Percentiles rank a stretch among this genome's conserved stretches.
These are phyloP conservation scores for Pseudopithomyces maydicus DNA, from an alignment of 2,329 filamentous ascomycete species.

Conservation along the genomic window DNA sequence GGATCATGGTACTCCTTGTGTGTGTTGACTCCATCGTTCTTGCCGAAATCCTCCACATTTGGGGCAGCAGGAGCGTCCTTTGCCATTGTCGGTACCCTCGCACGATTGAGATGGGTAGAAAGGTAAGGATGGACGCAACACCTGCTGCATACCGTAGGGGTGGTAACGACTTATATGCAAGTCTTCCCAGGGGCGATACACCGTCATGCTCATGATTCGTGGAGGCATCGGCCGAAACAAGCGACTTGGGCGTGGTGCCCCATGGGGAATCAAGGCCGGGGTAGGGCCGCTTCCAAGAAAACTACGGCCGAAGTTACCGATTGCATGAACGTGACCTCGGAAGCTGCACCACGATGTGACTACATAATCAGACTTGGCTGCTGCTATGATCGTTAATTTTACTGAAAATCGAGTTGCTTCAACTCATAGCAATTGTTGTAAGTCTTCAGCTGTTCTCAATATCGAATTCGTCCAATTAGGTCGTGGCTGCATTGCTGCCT, in stretches of 20 bases:
- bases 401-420: neutral
- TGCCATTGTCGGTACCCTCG: conserved; percentile 21
- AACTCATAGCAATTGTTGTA: neutral
- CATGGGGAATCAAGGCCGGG: conserved; percentile 31
- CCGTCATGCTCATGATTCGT: neutral
- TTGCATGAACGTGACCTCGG: neutral
- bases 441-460: neutral
- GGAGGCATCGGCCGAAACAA: conserved; percentile 4
- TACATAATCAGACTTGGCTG: conserved; percentile 1
- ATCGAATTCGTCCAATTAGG: neutral
- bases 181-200: neutral
- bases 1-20: conserved; percentile 36
- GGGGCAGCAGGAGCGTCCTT: conserved; percentile 6
- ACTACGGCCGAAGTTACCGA: conserved; percentile 29
- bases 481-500: too few relatives aligned
- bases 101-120: neutral
- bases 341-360: neutral
- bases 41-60: conserved; percentile 19
- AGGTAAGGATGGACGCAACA: neutral
- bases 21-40: conserved; percentile 30
- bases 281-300: neutral
- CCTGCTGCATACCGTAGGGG: neutral
- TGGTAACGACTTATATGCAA: conserved; percentile 8
- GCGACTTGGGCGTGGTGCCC: conserved; percentile 15
- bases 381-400: neutral